Evolutionary conservation across 2,329 filamentous ascomycete genomes (phyloP), one percentile per base, ranked within the genome.

Genomic region (Pyrenochaeta sp.): DNA sequence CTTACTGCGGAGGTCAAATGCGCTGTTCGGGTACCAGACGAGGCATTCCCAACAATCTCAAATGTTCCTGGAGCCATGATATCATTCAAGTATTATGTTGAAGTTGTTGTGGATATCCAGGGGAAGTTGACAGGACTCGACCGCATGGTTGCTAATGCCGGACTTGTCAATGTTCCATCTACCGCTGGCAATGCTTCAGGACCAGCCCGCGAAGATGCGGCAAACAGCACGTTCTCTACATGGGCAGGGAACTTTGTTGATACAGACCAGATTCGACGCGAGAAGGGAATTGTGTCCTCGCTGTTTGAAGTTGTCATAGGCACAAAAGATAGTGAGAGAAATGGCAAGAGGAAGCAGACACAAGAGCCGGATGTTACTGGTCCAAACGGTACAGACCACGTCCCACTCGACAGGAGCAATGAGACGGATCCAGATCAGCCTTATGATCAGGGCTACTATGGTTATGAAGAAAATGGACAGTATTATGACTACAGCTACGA

Each of bases 41-140:
- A 96, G 62, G 85, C 86, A 0, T 97, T 97, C 58, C 93, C 94
- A 0, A 96, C 92, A 2, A 97, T 97, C 51, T 85, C 85, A 19
- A 87, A 86, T 41, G 90, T 96, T 0, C 94, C 94, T 0, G 91
- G 93, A 3, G 87, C 89, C 22, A 94, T 97, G 86, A 94, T 99
- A 54, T 91, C 87, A 59, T 97, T 99, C 76, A 90, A 87, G 57
- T 97, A 99, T 65, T 89, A 92, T 56, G 81, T 96, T 14, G 94
- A 99, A 70, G 89, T 96, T 2, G 86, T 97, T 19, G 84, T 96
- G 15, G 94, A 99, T 65, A 79, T 97, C 0, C 92, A 94, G 32
- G 93, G 93, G 24, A 94, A 90, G 66, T 75, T 96, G 27, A 83
- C 86, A 2, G 84, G 83, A n/a, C 84, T 90, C 51, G 87, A 90